Evolutionary conservation across 2,329 filamentous ascomycete genomes (phyloP), one percentile per base, ranked within the genome.

Genomic region (Beauveria rudraprayagi): DNA sequence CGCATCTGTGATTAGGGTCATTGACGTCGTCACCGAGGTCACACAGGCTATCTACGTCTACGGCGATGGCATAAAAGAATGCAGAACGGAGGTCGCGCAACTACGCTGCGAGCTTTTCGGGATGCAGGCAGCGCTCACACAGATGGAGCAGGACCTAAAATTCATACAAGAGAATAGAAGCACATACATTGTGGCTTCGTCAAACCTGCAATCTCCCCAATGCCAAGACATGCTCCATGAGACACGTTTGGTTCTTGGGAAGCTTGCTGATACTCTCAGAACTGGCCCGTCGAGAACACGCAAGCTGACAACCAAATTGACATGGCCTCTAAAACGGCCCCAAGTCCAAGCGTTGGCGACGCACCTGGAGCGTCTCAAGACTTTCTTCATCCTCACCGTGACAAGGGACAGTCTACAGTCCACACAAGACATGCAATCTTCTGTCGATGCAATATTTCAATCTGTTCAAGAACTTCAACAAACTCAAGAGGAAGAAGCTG

Each of bases 41-140:
- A 50, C 50, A 19, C 19, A 62, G 47, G 34, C 53, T 7, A 58
- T 62, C 16, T 43, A 58, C 16, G 14, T 14, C 16, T 62, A 62
- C 22, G 54, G 54, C 26, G 40, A 58, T 16, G 60, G 34, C 50
- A 40, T 58, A 28, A 22, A n/a, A 28, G 60, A 47, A 14, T 62
- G 47, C 47, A 58, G 37, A 43, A 30, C 44, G n/a, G 60, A 62
- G 34, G 54, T 62, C 28, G 54, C 60, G 44, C 40, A 50, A 46
- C 54, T 58, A 24, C 54, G 54, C 24, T 50, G 47, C 44, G 60
- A 62, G 54, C 47, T 62, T 9, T 62, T 62, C 24, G 48, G 60
- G 41, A 50, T 62, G 46, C 47, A 62, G 37, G 55, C 60, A 1
- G 60, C 54, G 0, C 30, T 62, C 2, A 52, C 46, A 14, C 60